A percentile compares a stretch with the other conserved stretches of the same genome.
Evolutionary conservation across 495 filamentous ascomycete genomes (phyloP).

Genomic region (Neurospora hispaniola): DNA sequence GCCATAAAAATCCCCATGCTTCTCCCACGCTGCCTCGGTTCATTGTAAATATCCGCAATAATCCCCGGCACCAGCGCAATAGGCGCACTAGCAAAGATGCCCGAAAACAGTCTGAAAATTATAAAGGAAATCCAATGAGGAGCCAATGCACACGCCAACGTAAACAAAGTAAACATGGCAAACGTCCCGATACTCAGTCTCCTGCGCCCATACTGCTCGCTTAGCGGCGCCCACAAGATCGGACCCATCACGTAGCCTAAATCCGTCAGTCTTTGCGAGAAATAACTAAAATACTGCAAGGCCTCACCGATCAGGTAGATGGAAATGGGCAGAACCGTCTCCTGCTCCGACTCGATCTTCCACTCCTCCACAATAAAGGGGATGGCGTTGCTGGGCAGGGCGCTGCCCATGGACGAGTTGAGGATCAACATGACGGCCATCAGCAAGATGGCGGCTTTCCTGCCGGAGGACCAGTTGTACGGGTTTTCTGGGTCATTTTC

Average conservation of each 20-base stretch:
- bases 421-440: conserved; percentile 53
- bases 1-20: conserved; percentile 62
- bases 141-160: conserved; percentile 57
- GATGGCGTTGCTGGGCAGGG: conserved; percentile 54
- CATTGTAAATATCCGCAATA: conserved; percentile 56
- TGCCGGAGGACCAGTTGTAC: conserved; percentile 45
- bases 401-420: conserved; percentile 65
- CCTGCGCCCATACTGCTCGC: conserved; percentile 60
- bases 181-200: conserved; percentile 52
- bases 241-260: conserved; percentile 29
- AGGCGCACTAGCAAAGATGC: conserved; percentile 53
- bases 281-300: neutral
- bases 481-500: conserved; percentile 43
- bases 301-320: conserved; percentile 52
- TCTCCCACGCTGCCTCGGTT: conserved; percentile 50
- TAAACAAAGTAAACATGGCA: conserved; percentile 52
- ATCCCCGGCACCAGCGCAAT: conserved; percentile 63
- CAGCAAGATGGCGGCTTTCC: conserved; percentile 47
- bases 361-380: conserved; percentile 48
- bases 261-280: neutral
- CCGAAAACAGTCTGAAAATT: conserved; percentile 56
- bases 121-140: conserved; percentile 57
- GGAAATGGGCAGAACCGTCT: conserved; percentile 62
- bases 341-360: conserved; percentile 42
- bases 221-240: conserved; percentile 56